Percentiles rank a stretch among this genome's conserved stretches.
Conservation (phyloP, 192 early-diverging fungal species). For the Coemansia sp. region DNA sequence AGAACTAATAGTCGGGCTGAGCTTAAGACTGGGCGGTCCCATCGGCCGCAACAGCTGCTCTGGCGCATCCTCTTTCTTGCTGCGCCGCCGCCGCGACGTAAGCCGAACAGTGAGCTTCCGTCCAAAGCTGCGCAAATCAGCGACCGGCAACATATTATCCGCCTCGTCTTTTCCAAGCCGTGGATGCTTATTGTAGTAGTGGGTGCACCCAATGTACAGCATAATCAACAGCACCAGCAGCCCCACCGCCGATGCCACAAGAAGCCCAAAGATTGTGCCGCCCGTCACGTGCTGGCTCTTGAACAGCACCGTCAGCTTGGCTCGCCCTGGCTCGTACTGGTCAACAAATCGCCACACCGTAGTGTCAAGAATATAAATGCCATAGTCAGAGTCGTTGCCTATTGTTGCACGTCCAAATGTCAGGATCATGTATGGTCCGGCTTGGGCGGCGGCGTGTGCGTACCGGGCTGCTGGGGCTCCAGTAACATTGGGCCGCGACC, state of each 20-base stretch:
- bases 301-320: constrained; percentile 27
- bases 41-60: neutral
- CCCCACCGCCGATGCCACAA: constrained; percentile 34
- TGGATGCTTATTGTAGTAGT: constrained; percentile 52
- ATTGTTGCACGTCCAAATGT: constrained; percentile 32
- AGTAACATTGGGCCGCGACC: constrained; percentile 21
- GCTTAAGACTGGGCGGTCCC: neutral
- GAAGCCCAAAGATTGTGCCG: constrained; percentile 49
- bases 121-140: constrained; percentile 40
- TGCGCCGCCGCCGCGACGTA: constrained; percentile 20
- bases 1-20: neutral
- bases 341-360: constrained; percentile 37
- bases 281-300: constrained; percentile 25
- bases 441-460: constrained; percentile 43
- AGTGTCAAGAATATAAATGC: constrained; percentile 48
- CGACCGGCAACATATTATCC: constrained; percentile 29
- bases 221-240: constrained; percentile 36
- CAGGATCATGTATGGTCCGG: constrained; percentile 46
- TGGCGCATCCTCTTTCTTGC: neutral
- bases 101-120: constrained; percentile 35
- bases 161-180: constrained; percentile 27
- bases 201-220: constrained; percentile 35
- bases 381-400: constrained; percentile 17
- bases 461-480: constrained; percentile 32
- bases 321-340: constrained; percentile 32